Conservation (phyloP, 768 basidiomycete species). For the Boletellus sp. region DNA sequence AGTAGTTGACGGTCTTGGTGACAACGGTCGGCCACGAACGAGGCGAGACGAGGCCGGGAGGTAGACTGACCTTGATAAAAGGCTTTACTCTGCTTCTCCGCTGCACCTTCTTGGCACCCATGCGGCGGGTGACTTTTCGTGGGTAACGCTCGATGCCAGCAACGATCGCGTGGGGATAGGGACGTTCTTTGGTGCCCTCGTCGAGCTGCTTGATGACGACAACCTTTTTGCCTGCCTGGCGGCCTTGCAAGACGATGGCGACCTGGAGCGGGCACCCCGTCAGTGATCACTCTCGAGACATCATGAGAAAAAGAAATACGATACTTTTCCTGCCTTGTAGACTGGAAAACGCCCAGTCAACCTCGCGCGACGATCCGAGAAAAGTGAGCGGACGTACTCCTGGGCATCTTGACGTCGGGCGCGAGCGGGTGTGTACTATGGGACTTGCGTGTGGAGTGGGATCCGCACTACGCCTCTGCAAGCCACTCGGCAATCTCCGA, state of each 20-base stretch:
- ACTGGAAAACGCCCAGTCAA: constrained; percentile 45
- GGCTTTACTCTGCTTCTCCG: constrained; percentile 97
- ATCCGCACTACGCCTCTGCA: constrained; percentile 1
- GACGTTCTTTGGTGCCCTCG: constrained; percentile 94
- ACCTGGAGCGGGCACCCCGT: constrained; percentile 47
- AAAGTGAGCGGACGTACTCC: constrained; percentile 27
- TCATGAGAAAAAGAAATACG: constrained; percentile 1
- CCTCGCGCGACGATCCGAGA: not conserved
- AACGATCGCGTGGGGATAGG: constrained; percentile 97
- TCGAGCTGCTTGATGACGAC: constrained; percentile 98
- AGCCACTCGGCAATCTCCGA: constrained; percentile 38
- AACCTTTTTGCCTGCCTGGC: constrained; percentile 99
- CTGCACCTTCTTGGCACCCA: constrained; percentile 94
- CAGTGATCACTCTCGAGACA: not conserved
- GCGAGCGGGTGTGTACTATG: constrained; percentile 23
- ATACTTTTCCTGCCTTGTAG: constrained; percentile 93
- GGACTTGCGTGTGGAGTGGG: constrained; percentile 17
- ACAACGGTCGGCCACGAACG: not conserved
- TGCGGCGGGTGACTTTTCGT: constrained; percentile 92
- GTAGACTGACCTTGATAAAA: constrained; percentile 86
- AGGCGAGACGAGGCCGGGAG: not conserved
- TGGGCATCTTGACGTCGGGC: constrained; percentile 42
- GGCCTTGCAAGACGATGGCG: constrained; percentile 96
- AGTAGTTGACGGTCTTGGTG: constrained; percentile 87
- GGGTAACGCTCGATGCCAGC: constrained; percentile 99